These are phyloP conservation scores for Trametes pubescens DNA, from an alignment of 1,284 basidiomycete species.

Conservation along the genomic window DNA sequence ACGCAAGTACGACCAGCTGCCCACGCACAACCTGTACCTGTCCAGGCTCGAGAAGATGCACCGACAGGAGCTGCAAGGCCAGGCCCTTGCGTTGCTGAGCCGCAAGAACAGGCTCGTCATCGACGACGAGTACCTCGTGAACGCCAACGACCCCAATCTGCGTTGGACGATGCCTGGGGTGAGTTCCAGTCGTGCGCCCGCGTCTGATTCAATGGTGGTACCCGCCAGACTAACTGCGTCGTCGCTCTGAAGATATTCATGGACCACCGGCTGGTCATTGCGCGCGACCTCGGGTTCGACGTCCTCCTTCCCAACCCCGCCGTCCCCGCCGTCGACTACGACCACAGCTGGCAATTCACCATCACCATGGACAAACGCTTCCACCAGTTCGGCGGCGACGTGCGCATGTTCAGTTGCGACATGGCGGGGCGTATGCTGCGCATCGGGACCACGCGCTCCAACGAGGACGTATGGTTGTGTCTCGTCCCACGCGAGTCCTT, in stretches of 20 bases:
- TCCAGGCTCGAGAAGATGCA: background rate
- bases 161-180: background rate
- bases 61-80: background rate
- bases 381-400: conserved; percentile 3
- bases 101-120: conserved; percentile 1
- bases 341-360: conserved; percentile 1
- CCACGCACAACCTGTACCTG: background rate
- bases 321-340: background rate
- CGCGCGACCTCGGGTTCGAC: conserved; percentile 1
- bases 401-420: conserved; percentile 1
- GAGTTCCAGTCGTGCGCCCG: background rate
- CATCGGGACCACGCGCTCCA: background rate
- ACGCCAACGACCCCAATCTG: background rate
- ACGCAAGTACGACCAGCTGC: background rate
- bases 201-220: too few species aligned
- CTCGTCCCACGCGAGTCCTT: background rate
- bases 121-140: background rate
- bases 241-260: background rate
- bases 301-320: background rate
- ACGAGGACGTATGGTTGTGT: background rate
- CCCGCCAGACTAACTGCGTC: background rate
- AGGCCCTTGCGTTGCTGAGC: background rate
- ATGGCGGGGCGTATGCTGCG: conserved; percentile 1
- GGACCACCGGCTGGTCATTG: background rate
- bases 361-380: background rate